A percentile compares a stretch with the other conserved stretches of the same genome.
These are phyloP conservation scores for Coelastrella sp. DNA, from an alignment of 139 green algal genomes.

Conservation along the genomic window DNA sequence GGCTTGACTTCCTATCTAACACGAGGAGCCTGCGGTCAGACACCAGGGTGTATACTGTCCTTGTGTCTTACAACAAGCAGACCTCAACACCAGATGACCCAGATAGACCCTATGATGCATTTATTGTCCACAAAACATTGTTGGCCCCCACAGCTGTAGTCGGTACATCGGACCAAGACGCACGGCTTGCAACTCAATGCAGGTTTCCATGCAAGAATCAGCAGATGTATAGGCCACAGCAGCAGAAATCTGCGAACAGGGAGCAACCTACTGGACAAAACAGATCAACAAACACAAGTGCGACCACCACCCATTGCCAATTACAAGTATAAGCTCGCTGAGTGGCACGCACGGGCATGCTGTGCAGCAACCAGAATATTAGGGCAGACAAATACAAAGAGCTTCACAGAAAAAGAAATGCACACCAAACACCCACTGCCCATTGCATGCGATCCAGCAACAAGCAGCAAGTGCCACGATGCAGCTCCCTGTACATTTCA, in stretches of 20 bases:
- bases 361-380: constrained; percentile 43
- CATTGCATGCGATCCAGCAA: neutral
- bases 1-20: no score
- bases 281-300: neutral
- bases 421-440: neutral
- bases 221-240: no score
- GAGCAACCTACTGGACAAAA: neutral
- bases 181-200: no score
- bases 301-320: neutral
- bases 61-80: no score
- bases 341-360: constrained; percentile 40
- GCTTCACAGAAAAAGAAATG: constrained; percentile 2
- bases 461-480: neutral
- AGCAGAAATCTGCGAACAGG: no score
- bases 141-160: no score
- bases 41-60: no score
- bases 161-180: no score
- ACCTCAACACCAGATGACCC: neutral
- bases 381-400: constrained; percentile 14
- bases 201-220: no score
- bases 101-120: neutral
- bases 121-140: neutral
- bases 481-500: neutral
- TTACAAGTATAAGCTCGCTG: neutral
- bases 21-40: no score